Evolutionary conservation across 352 stramenopile species (phyloP).

Genomic region (Pythium coloratum): DNA sequence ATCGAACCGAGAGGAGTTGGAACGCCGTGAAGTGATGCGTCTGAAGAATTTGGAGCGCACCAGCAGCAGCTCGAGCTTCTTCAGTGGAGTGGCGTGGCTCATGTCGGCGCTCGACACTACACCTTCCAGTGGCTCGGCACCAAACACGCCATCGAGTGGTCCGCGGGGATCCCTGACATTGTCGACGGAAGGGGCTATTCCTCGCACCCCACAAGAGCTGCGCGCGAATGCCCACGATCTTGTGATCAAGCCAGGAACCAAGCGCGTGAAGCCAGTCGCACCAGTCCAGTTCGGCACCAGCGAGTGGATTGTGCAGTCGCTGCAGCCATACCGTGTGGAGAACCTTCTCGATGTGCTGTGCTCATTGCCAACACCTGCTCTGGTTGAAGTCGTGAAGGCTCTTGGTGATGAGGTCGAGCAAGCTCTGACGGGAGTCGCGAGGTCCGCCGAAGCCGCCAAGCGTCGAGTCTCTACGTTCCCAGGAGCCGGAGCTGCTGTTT

Average conservation of each 20-base stretch:
- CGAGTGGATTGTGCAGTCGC: conserved; percentile 55
- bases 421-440: conserved; percentile 29
- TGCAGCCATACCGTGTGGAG: conserved; percentile 72
- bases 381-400: conserved; percentile 53
- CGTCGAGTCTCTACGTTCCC: conserved; percentile 17
- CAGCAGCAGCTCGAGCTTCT: conserved; percentile 44
- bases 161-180: conserved; percentile 6
- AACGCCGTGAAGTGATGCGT: conserved; percentile 44
- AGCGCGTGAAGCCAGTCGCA: not conserved
- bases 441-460: not conserved
- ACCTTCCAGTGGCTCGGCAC: conserved; percentile 10
- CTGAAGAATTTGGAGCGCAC: conserved; percentile 32
- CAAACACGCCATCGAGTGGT: conserved; percentile 5
- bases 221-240: conserved; percentile 16
- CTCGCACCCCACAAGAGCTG: conserved; percentile 12
- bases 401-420: conserved; percentile 56
- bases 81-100: conserved; percentile 73
- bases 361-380: conserved; percentile 40
- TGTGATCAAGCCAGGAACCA: not conserved
- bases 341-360: conserved; percentile 61
- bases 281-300: conserved; percentile 44
- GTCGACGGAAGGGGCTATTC: not conserved
- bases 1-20: conserved; percentile 57
- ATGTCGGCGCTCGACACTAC: conserved; percentile 66
- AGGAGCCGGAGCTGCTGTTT: not conserved